Evolutionary conservation across 2,329 filamentous ascomycete species (phyloP).

Genomic region (Sporothrix mexicana): DNA sequence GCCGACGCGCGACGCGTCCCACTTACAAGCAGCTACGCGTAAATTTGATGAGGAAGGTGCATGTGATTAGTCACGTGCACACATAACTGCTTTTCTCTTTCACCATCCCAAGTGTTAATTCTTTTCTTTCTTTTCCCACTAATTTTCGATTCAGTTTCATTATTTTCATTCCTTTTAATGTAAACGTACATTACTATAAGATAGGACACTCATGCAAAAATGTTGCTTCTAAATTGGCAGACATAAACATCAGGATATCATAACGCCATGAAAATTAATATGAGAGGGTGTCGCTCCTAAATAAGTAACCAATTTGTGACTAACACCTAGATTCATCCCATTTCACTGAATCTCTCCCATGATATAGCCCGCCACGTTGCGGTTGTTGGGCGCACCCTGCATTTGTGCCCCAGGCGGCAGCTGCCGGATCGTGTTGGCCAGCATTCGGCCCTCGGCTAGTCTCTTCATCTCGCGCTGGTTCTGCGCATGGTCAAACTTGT

Average conservation of each 20-base stretch:
- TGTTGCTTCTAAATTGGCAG: not conserved
- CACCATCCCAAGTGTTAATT: no score
- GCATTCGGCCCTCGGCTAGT: constrained; percentile 57
- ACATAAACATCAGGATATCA: not conserved
- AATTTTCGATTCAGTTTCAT: no score
- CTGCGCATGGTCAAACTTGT: constrained; percentile 54
- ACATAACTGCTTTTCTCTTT: no score
- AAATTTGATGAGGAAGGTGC: not conserved
- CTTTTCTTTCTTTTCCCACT: no score
- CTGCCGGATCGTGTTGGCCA: constrained; percentile 53
- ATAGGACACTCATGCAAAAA: not conserved
- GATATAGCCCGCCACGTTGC: constrained; percentile 61
- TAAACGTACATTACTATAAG: no score
- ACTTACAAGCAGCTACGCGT: constrained; percentile 29
- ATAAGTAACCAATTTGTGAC: not conserved
- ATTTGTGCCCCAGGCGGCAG: constrained; percentile 43
- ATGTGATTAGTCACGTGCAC: constrained; percentile 7
- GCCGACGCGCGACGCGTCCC: constrained; percentile 33
- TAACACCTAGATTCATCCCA: constrained; percentile 1
- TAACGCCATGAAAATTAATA: not conserved
- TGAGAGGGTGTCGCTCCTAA: not conserved
- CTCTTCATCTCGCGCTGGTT: constrained; percentile 54
- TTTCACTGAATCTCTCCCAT: constrained; percentile 55
- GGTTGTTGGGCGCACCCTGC: constrained; percentile 37
- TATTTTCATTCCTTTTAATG: no score